Percentiles rank a stretch among this genome's conserved stretches.
Evolutionary conservation across 1,139 yeast species (phyloP).

Genomic region (Taphrina betulina): DNA sequence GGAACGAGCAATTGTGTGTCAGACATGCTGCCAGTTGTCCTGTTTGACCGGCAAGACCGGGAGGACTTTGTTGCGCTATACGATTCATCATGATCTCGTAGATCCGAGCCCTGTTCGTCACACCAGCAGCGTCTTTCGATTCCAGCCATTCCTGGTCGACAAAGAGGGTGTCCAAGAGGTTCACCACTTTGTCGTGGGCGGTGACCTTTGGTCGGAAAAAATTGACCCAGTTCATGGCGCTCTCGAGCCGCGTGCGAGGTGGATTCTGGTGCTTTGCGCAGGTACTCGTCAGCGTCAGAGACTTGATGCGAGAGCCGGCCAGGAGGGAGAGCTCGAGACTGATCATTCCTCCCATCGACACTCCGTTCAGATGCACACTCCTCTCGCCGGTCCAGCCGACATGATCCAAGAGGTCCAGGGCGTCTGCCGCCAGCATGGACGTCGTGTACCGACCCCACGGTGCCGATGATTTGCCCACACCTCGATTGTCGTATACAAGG

Average conservation of each 20-base stretch:
- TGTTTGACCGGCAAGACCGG: slow-evolving; percentile 9
- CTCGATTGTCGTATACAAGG: slow-evolving; percentile 24
- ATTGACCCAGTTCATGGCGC: slow-evolving; percentile 20
- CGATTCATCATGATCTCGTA: slow-evolving; percentile 17
- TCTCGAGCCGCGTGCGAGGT: slow-evolving; percentile 27
- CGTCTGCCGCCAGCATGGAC: slow-evolving; percentile 23
- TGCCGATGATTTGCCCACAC: slow-evolving; percentile 20
- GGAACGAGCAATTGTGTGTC: slow-evolving; percentile 21
- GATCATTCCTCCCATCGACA: slow-evolving; percentile 33
- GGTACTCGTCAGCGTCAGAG: slow-evolving; percentile 21
- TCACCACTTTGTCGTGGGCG: slow-evolving; percentile 5
- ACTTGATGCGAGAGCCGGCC: slow-evolving; percentile 18
- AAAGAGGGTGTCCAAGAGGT: slow-evolving; percentile 6
- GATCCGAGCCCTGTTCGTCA: slow-evolving; percentile 11
- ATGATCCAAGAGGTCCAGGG: slow-evolving; percentile 25
- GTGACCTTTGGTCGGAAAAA: slow-evolving; percentile 23
- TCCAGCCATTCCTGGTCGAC: slow-evolving; percentile 17
- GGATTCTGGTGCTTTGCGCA: slow-evolving; percentile 32
- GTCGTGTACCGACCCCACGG: slow-evolving; percentile 31
- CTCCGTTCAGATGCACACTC: slow-evolving; percentile 22
- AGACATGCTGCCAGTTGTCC: slow-evolving; percentile 28
- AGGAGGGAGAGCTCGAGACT: slow-evolving; percentile 20
- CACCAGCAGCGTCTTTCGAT: not conserved
- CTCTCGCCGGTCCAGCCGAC: slow-evolving; percentile 25
- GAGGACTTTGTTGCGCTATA: slow-evolving; percentile 2